A percentile compares a stretch with the other conserved stretches of the same genome.
phyloP scores from a whole-genome alignment of 495 filamentous ascomycete species.

The Penicillium herquei region DNA sequence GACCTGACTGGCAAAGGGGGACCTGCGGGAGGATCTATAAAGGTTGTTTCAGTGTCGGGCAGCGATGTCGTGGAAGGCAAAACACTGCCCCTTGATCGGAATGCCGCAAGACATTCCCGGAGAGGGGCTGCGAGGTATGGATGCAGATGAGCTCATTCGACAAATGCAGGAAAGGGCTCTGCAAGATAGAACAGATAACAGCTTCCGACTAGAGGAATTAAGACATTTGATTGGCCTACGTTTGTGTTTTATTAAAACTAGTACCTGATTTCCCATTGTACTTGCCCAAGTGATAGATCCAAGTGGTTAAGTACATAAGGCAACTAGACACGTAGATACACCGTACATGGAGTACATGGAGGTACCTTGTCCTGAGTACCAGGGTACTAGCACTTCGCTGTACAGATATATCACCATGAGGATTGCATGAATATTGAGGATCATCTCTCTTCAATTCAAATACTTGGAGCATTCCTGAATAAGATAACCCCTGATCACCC shows the following conservation, averaged over 20 bases:
- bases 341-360: too few relatives aligned
- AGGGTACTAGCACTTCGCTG: too few relatives aligned
- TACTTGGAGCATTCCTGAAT: too few relatives aligned
- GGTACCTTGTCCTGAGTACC: too few relatives aligned
- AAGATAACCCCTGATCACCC: too few relatives aligned
- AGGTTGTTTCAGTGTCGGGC: constrained; percentile 12
- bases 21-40: constrained; percentile 10
- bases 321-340: too few relatives aligned
- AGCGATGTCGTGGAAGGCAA: constrained; percentile 13
- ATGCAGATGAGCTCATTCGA: constrained; percentile 6
- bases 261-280: neutral
- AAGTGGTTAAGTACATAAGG: too few relatives aligned
- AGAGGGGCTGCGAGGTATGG: constrained; percentile 2
- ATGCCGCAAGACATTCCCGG: constrained; percentile 23
- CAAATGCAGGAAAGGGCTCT: neutral
- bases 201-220: neutral
- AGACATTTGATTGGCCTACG: too few relatives aligned
- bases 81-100: constrained; percentile 20
- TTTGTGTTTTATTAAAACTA: neutral
- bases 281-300: too few relatives aligned
- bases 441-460: too few relatives aligned
- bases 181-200: neutral
- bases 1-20: neutral
- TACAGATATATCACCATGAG: too few relatives aligned
- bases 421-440: too few relatives aligned